phyloP scores from a whole-genome alignment of 495 filamentous ascomycete species.

The Penicillium fimorum region DNA sequence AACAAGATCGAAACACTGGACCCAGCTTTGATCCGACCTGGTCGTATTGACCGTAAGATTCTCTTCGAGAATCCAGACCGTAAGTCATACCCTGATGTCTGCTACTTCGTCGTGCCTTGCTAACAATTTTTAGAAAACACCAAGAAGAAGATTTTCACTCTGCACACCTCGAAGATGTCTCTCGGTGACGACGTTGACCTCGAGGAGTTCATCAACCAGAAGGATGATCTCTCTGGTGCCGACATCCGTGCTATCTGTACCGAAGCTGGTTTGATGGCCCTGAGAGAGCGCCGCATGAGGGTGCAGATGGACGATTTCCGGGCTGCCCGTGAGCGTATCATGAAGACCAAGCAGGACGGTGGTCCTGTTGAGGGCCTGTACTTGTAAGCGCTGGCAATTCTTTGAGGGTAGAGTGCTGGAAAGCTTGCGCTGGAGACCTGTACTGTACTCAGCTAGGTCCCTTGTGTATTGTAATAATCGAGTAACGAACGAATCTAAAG shows the following conservation, averaged over 20 bases:
- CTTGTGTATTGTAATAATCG: constrained; percentile 34
- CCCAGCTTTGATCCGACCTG: constrained; percentile 92
- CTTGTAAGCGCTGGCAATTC: constrained; percentile 60
- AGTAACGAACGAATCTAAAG: constrained; percentile 16
- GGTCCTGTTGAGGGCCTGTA: constrained; percentile 94
- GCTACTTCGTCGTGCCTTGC: constrained; percentile 5
- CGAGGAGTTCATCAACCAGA: constrained; percentile 97
- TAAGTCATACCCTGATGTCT: constrained; percentile 40
- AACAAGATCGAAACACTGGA: constrained; percentile 99
- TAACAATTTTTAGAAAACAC: constrained; percentile 71
- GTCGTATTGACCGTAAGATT: constrained; percentile 99
- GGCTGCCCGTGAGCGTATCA: constrained; percentile 83
- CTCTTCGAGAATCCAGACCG: constrained; percentile 98
- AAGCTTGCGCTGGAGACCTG: constrained; percentile 14
- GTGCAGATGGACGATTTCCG: constrained; percentile 99
- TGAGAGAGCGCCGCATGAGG: constrained; percentile 94
- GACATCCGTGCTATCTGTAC: constrained; percentile 99
- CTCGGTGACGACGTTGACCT: constrained; percentile 92
- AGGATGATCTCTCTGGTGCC: constrained; percentile 95
- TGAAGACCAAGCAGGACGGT: constrained; percentile 98
- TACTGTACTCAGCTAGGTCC: constrained; percentile 14
- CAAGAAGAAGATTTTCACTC: constrained; percentile 98
- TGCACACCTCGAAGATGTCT: constrained; percentile 99
- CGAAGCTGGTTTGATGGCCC: constrained; percentile 91
- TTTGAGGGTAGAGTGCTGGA: constrained; percentile 9